Conservation (phyloP, 2,329 filamentous ascomycete genomes). For the Ophiocordyceps camponoti-floridani region DNA sequence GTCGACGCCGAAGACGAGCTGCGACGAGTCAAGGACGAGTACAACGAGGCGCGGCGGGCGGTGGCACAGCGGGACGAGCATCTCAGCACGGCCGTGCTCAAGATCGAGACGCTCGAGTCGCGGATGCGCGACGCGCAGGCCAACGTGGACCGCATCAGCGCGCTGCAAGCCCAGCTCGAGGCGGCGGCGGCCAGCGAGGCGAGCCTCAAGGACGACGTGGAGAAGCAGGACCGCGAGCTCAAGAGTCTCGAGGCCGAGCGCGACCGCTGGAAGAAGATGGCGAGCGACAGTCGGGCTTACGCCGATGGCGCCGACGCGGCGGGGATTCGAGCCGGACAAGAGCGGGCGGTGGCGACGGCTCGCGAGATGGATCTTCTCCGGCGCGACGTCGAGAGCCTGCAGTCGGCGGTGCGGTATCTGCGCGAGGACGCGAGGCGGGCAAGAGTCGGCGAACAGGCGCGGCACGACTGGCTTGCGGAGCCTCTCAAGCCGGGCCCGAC, state of each 20-base stretch:
- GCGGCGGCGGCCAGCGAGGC: constrained; percentile 29
- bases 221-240: constrained; percentile 49
- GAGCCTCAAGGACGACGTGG: constrained; percentile 43
- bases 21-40: constrained; percentile 59
- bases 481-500: constrained; percentile 32
- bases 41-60: constrained; percentile 57
- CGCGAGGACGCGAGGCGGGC: constrained; percentile 49
- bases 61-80: constrained; percentile 62
- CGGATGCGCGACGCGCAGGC: constrained; percentile 69
- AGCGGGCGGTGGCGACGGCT: constrained; percentile 50
- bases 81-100: constrained; percentile 73
- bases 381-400: constrained; percentile 45
- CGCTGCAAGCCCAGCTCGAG: constrained; percentile 42
- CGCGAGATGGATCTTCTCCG: constrained; percentile 58
- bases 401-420: constrained; percentile 49
- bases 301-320: constrained; percentile 32
- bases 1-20: constrained; percentile 77
- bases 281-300: constrained; percentile 39
- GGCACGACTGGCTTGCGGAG: constrained; percentile 41
- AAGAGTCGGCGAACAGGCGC: constrained; percentile 35
- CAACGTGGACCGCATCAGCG: constrained; percentile 52
- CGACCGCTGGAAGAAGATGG: constrained; percentile 55
- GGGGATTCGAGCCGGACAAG: constrained; percentile 38
- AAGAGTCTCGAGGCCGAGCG: constrained; percentile 45
- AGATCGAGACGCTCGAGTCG: constrained; percentile 82